Percentiles rank a stretch among this genome's conserved stretches.
These are phyloP conservation scores for Didymellaceae sp. DNA, from an alignment of 2,329 filamentous ascomycete genomes.

Conservation along the genomic window DNA sequence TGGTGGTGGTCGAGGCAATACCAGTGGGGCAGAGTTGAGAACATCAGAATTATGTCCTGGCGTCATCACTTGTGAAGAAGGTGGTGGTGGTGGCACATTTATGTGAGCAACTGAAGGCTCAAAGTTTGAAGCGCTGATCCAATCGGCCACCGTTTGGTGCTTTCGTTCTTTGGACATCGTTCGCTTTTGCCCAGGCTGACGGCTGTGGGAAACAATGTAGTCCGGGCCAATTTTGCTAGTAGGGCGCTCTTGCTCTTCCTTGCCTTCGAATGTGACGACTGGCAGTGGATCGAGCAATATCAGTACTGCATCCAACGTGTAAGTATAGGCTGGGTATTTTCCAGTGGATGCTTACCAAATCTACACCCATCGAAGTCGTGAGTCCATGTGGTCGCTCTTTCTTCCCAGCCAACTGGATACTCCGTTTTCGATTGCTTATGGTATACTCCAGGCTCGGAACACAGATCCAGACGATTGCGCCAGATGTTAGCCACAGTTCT, in stretches of 20 bases:
- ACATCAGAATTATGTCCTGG: no score
- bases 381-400: neutral
- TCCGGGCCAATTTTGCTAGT: no score
- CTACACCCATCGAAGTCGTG: neutral
- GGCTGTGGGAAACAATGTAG: no score
- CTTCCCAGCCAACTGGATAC: conserved; percentile 5
- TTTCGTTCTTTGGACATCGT: no score
- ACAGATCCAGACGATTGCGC: neutral
- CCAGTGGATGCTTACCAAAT: neutral
- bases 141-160: no score
- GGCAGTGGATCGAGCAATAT: conserved; percentile 1
- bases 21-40: no score
- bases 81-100: no score
- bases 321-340: neutral
- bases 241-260: neutral
- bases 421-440: neutral
- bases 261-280: neutral
- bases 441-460: neutral
- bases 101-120: no score
- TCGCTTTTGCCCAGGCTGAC: no score
- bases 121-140: no score
- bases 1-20: no score
- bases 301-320: neutral
- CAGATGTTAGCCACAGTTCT: neutral
- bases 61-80: no score